Percentiles rank a stretch among this genome's conserved stretches.
Conservation (phyloP, 129 eudicot genomes). For the Centella asiatica region DNA sequence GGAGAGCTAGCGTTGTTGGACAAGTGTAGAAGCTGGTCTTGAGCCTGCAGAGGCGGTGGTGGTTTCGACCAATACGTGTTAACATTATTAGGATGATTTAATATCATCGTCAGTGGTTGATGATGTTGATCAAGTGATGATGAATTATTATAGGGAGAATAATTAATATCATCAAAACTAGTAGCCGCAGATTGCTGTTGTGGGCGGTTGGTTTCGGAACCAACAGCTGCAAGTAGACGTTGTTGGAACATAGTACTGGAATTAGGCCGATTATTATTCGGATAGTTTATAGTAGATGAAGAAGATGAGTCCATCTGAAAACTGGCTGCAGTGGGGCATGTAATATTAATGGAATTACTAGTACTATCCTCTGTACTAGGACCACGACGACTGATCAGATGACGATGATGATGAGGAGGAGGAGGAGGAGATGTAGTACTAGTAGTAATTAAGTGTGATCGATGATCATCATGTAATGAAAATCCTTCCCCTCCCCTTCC, state of each 20-base stretch:
- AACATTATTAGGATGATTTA: too few relatives aligned
- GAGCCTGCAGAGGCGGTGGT: constrained; percentile 11
- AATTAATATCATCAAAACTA: constrained; percentile 19
- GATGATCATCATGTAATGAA: constrained; percentile 39
- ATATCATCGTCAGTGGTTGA: not conserved
- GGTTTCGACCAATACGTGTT: too few relatives aligned
- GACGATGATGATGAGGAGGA: too few relatives aligned
- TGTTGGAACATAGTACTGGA: too few relatives aligned
- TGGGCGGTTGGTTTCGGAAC: constrained; percentile 32
- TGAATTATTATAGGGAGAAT: constrained; percentile 13
- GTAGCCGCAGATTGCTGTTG: constrained; percentile 16
- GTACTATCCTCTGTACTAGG: not conserved
- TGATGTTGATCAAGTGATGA: not conserved
- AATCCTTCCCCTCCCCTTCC: constrained; percentile 17
- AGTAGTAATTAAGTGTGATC: constrained; percentile 12
- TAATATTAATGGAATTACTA: too few relatives aligned
- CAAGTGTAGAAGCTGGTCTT: constrained; percentile 32
- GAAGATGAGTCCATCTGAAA: constrained; percentile 39
- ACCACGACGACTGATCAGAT: too few relatives aligned
- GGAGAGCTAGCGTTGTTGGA: constrained; percentile 46
- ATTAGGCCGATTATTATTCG: too few relatives aligned
- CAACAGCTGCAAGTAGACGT: constrained; percentile 23
- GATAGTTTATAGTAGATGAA: not conserved
- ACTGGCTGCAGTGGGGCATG: too few relatives aligned
- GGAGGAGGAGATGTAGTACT: too few relatives aligned